A percentile compares a stretch with the other conserved stretches of the same genome.
These are phyloP conservation scores for Leccinum subgranulosum DNA, from an alignment of 768 basidiomycete genomes.

Conservation along the genomic window DNA sequence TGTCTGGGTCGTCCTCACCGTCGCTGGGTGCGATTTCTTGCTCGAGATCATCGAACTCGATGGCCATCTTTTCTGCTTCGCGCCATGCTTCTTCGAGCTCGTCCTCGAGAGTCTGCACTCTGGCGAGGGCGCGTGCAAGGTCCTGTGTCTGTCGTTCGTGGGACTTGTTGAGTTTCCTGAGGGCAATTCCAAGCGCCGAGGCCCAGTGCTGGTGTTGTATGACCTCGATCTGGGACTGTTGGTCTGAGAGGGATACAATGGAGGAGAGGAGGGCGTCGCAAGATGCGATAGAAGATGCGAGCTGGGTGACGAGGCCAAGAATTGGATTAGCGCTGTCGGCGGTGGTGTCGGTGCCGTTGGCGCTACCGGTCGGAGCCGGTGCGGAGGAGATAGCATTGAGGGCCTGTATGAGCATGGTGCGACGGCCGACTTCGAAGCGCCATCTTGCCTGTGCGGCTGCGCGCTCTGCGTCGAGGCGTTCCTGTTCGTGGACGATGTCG, in stretches of 20 bases:
- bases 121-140: conserved; percentile 43
- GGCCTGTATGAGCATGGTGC: conserved; percentile 71
- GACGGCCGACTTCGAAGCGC: conserved; percentile 61
- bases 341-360: neutral
- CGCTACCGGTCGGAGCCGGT: conserved; percentile 13
- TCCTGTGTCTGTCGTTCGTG: conserved; percentile 65
- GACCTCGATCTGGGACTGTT: conserved; percentile 58
- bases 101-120: conserved; percentile 56
- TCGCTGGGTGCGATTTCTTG: conserved; percentile 22
- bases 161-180: conserved; percentile 77
- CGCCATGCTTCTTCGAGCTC: conserved; percentile 81
- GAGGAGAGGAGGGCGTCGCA: conserved; percentile 59
- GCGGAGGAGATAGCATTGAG: conserved; percentile 49
- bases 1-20: conserved; percentile 4
- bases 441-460: conserved; percentile 59
- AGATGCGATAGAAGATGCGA: conserved; percentile 55
- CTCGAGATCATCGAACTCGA: conserved; percentile 33
- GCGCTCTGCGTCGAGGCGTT: conserved; percentile 53
- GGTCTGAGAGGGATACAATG: conserved; percentile 57
- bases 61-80: conserved; percentile 69
- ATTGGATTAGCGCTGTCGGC: conserved; percentile 37
- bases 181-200: conserved; percentile 72
- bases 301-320: conserved; percentile 49
- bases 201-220: conserved; percentile 66
- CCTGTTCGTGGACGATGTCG: conserved; percentile 55